These are phyloP conservation scores for Penicillium paradoxum DNA, from an alignment of 495 filamentous ascomycete species.

Conservation along the genomic window DNA sequence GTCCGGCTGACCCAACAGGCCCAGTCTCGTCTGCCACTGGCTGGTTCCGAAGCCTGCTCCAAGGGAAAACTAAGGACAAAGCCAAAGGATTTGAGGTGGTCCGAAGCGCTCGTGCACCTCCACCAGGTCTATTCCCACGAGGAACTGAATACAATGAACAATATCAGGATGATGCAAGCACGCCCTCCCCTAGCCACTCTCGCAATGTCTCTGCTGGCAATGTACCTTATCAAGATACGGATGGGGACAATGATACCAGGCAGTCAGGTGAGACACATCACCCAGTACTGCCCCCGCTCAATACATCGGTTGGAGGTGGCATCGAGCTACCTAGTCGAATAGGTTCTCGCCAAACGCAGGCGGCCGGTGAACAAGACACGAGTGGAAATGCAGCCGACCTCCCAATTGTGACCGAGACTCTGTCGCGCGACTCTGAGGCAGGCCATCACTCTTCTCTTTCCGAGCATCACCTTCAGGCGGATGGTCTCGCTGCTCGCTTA, in stretches of 20 bases:
- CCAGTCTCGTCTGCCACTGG: conserved; percentile 82
- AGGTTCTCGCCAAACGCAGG: conserved; percentile 50
- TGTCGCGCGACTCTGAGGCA: conserved; percentile 3
- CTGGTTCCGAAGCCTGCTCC: conserved; percentile 77
- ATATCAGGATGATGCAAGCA: conserved; percentile 55
- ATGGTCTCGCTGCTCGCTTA: conserved; percentile 42
- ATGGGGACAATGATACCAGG: conserved; percentile 32
- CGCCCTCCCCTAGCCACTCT: conserved; percentile 20
- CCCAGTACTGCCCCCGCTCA: conserved; percentile 56
- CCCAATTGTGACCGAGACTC: conserved; percentile 22
- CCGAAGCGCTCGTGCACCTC: conserved; percentile 66
- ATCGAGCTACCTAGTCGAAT: conserved; percentile 63
- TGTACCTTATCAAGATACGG: conserved; percentile 43
- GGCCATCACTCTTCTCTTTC: conserved; percentile 8
- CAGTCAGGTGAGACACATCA: conserved; percentile 22
- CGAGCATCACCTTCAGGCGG: conserved; percentile 25
- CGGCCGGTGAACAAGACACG: conserved; percentile 27
- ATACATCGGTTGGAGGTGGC: conserved; percentile 47
- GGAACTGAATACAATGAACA: conserved; percentile 46
- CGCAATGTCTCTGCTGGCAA: conserved; percentile 30
- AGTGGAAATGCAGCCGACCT: conserved; percentile 8
- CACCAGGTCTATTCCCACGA: conserved; percentile 35
- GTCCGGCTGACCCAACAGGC: conserved; percentile 89
- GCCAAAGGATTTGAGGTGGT: conserved; percentile 97
- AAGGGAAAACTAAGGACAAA: conserved; percentile 79